Conservation (phyloP, 257 asterid species). For the Oldenlandia corymbosa region DNA sequence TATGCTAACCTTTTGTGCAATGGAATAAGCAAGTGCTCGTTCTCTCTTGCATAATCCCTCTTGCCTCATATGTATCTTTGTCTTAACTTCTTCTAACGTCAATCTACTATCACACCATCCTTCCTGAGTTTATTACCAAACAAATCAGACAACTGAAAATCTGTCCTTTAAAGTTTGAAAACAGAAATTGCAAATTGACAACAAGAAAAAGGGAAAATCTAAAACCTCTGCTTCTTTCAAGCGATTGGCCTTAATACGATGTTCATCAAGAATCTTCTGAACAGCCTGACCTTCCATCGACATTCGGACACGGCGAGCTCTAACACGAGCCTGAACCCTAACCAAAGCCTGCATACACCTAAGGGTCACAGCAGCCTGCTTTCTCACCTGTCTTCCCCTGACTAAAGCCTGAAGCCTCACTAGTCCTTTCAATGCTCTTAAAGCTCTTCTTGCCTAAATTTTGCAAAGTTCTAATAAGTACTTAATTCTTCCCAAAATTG, state of each 20-base stretch:
- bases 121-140: conserved; percentile 37
- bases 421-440: conserved; percentile 84
- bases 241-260: conserved; percentile 38
- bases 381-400: conserved; percentile 82
- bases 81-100: conserved; percentile 63
- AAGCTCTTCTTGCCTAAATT: conserved; percentile 84
- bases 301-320: conserved; percentile 88
- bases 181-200: neutral
- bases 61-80: conserved; percentile 87
- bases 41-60: conserved; percentile 87
- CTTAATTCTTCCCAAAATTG: too few species aligned
- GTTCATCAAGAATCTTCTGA: conserved; percentile 65
- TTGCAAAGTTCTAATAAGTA: conserved; percentile 1
- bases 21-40: conserved; percentile 79
- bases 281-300: conserved; percentile 86
- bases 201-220: neutral
- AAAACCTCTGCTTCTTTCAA: conserved; percentile 80
- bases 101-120: conserved; percentile 94
- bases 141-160: neutral
- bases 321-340: conserved; percentile 88
- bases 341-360: conserved; percentile 99
- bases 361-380: conserved; percentile 91
- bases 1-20: conserved; percentile 65
- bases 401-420: conserved; percentile 96
- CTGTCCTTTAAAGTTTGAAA: neutral